phyloP scores from a whole-genome alignment of 2,329 filamentous ascomycete genomes.

The Xylaria sp. region DNA sequence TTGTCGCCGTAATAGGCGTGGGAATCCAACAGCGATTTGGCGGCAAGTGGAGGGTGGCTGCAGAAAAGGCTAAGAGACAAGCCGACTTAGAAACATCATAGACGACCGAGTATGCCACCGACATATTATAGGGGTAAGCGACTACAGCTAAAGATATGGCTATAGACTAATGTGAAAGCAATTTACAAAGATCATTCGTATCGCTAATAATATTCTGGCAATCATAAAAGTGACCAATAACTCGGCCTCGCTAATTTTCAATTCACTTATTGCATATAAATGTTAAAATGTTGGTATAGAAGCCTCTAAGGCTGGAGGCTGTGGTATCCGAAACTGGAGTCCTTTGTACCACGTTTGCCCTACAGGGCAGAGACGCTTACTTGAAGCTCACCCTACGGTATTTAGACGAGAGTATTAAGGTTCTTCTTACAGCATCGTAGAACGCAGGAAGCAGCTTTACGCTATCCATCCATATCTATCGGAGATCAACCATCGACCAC shows the following conservation, averaged over 20 bases:
- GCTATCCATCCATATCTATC: too few relatives aligned
- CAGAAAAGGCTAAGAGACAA: constrained; percentile 13
- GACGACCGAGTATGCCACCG: not conserved
- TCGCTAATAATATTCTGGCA: not conserved
- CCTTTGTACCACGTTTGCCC: too few relatives aligned
- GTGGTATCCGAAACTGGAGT: too few relatives aligned
- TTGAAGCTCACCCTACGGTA: too few relatives aligned
- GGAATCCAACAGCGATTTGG: constrained; percentile 57
- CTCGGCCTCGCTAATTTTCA: not conserved
- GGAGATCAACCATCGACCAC: too few relatives aligned
- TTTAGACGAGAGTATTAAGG: too few relatives aligned
- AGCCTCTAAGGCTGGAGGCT: too few relatives aligned
- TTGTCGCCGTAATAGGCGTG: constrained; percentile 57
- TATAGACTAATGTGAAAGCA: not conserved
- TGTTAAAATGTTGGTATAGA: too few relatives aligned
- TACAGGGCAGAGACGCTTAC: too few relatives aligned
- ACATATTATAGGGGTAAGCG: not conserved
- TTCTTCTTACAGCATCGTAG: too few relatives aligned
- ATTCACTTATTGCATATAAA: not conserved
- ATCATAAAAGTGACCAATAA: not conserved
- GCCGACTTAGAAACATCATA: not conserved
- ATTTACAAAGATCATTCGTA: not conserved
- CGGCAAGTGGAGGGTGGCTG: constrained; percentile 50
- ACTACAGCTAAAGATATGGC: not conserved
- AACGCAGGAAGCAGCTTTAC: too few relatives aligned